phyloP scores from a whole-genome alignment of 192 early-diverging fungal genomes.

The Umbelopsis sp. region DNA sequence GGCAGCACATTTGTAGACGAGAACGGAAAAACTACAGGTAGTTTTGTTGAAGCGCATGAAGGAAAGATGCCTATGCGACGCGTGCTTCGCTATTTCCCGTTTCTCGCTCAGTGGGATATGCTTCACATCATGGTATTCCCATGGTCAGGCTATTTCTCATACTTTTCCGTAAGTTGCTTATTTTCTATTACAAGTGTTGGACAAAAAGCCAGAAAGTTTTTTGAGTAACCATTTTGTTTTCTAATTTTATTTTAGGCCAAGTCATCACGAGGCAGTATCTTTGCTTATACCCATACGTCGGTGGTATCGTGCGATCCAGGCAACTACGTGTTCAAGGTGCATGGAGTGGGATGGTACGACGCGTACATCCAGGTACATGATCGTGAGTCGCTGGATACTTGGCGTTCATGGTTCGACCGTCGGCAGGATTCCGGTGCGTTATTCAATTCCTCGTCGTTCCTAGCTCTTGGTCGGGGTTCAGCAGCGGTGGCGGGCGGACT shows the following conservation, averaged over 20 bases:
- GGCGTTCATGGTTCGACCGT: constrained; percentile 34
- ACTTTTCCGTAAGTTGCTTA: constrained; percentile 39
- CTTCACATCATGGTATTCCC: constrained; percentile 50
- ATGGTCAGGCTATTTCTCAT: constrained; percentile 45
- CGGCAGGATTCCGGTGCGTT: constrained; percentile 2
- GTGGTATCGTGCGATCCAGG: constrained; percentile 25
- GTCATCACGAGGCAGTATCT: constrained; percentile 22
- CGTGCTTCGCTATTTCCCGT: constrained; percentile 48
- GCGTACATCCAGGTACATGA: constrained; percentile 36
- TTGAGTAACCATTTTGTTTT: neutral
- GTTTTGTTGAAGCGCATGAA: constrained; percentile 44
- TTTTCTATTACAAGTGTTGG: neutral
- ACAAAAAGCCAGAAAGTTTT: too few species aligned
- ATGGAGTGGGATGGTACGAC: constrained; percentile 34
- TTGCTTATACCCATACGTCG: constrained; percentile 33
- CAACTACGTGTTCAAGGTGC: constrained; percentile 35
- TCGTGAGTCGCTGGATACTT: constrained; percentile 25
- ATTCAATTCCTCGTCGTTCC: neutral
- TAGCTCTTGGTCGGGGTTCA: neutral
- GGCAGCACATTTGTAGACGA: constrained; percentile 27
- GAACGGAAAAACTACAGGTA: constrained; percentile 20
- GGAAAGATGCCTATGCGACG: constrained; percentile 49
- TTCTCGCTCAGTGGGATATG: constrained; percentile 54
- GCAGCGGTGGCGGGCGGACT: neutral
- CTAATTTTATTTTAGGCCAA: constrained; percentile 3